A percentile compares a stretch with the other conserved stretches of the same genome.
These are phyloP conservation scores for Cetradonia linearis DNA, from an alignment of 495 filamentous ascomycete species.

Conservation along the genomic window DNA sequence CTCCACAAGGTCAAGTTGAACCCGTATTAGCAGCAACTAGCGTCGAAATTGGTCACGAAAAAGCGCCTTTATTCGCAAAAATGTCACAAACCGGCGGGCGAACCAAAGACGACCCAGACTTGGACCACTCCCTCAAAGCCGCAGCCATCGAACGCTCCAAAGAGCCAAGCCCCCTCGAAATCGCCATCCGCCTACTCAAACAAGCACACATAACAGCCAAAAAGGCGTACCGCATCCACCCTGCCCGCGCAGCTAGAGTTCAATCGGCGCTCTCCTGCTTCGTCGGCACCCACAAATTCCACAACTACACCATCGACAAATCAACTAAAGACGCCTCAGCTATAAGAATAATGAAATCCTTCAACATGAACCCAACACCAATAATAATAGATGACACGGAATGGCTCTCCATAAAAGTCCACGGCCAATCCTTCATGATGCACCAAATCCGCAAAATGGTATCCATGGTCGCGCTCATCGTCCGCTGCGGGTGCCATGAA, in stretches of 20 bases:
- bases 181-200: slow-evolving; percentile 64
- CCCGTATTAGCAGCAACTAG: not conserved
- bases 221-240: slow-evolving; percentile 67
- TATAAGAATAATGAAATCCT: slow-evolving; percentile 81
- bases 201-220: slow-evolving; percentile 67
- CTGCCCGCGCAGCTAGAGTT: slow-evolving; percentile 57
- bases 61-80: not conserved
- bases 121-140: not conserved
- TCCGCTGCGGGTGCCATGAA: slow-evolving; percentile 65
- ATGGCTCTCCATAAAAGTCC: slow-evolving; percentile 91
- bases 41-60: not conserved
- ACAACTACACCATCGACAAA: slow-evolving; percentile 95
- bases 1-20: not conserved
- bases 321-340: slow-evolving; percentile 64
- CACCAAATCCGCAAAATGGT: slow-evolving; percentile 99
- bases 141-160: not conserved
- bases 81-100: not conserved
- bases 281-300: slow-evolving; percentile 75
- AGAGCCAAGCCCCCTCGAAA: slow-evolving; percentile 34
- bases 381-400: slow-evolving; percentile 81
- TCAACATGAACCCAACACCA: slow-evolving; percentile 58
- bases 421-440: slow-evolving; percentile 99
- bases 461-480: slow-evolving; percentile 73
- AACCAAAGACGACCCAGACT: not conserved
- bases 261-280: slow-evolving; percentile 61